Base-by-base conservation (phyloP, 2,329 filamentous ascomycete genomes). In the Phyllosticta paracitricarpa region DNA sequence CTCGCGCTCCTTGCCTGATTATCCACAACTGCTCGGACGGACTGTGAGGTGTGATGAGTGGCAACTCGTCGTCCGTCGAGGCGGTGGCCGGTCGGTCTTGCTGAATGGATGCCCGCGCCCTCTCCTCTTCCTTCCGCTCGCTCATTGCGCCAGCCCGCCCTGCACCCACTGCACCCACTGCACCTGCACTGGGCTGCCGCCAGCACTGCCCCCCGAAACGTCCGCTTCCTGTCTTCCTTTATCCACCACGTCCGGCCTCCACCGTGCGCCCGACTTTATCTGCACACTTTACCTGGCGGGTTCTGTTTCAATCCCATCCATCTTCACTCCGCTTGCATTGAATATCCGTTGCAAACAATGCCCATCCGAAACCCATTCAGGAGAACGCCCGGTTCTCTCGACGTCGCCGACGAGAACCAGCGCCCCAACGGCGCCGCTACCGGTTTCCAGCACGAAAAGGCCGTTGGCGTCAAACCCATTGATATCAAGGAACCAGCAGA, bases 401-500 rank as follows among this genome's bases (percentile, higher is more conserved):
- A 74, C 54, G 66, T 67, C 19, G 58, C 67, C 56, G 71, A 73
- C n/a, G 69, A 71, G 54, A 63, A 66, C 59, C 69, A 69, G 59
- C 72, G 68, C 66, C 60, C 60, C 24, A 40, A 52, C 25, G 55
- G 56, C 33, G 68, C 60, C 64, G 65, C 65, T 48, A 63, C 71
- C 64, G 70, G 66, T 9, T 72, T 74, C 63, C 67, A 70, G 65
- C 67, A 65, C 64, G 71, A 69, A 48, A 64, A 70, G n/a, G 69
- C 73, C 56, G 68, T 67, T 26, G 73, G 72, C 62, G 62, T 71
- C 61, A 73, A 75, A 65, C 74, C 75, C 56, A 68, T 79, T 63
- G 73, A 78, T 61, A 72, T 77, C 65, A 76, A 77, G 65, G 73
- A 76, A 63, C 71, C 77, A 12, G 68, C 74, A n/a, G 79, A 81